Percentiles rank a stretch among this genome's conserved stretches.
Evolutionary conservation across 2,329 filamentous ascomycete genomes (phyloP).

Genomic region (Talaromyces sp.): DNA sequence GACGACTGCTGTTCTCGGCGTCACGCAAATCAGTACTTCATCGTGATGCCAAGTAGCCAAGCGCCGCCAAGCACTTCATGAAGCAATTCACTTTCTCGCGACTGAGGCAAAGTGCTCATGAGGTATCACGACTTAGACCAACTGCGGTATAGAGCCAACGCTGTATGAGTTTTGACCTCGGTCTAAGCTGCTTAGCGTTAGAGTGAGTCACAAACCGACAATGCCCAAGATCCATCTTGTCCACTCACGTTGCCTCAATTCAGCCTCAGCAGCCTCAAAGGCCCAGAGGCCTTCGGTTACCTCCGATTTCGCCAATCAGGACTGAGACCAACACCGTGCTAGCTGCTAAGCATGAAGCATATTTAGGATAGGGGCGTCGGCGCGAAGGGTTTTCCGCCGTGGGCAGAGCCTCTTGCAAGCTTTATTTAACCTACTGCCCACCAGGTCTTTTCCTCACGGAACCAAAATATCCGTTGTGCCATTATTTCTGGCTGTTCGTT

Average conservation of each 20-base stretch:
- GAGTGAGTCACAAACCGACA: background rate
- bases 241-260: conserved; percentile 5
- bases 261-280: conserved; percentile 8
- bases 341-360: background rate
- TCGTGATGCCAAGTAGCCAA: background rate
- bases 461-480: background rate
- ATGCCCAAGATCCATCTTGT: background rate
- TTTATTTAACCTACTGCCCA: background rate
- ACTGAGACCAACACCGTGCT: background rate
- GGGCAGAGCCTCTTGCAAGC: background rate
- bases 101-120: background rate
- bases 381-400: background rate
- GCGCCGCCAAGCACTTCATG: background rate
- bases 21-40: background rate
- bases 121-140: background rate
- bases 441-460: background rate
- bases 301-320: conserved; percentile 7
- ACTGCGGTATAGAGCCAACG: background rate
- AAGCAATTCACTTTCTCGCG: background rate
- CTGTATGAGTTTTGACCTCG: background rate
- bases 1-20: background rate
- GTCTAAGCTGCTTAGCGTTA: background rate
- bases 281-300: background rate
- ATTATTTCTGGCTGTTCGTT: background rate
- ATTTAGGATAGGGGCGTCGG: conserved; percentile 1